A percentile compares a stretch with the other conserved stretches of the same genome.
These are phyloP conservation scores for Trametes cubensis DNA, from an alignment of 768 basidiomycete species.

Conservation along the genomic window DNA sequence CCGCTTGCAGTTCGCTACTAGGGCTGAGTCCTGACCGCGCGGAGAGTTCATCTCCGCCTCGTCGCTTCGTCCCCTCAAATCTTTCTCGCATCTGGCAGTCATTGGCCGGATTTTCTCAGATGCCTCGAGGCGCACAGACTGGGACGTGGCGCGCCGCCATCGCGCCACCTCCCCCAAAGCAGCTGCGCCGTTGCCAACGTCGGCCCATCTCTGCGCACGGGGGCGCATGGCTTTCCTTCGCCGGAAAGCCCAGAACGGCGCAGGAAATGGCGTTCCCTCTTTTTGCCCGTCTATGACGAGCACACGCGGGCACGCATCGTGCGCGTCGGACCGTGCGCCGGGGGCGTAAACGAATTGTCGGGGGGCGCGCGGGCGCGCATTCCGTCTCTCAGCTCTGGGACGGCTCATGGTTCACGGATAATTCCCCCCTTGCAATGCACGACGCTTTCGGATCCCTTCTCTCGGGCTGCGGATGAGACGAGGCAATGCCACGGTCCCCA, in stretches of 20 bases:
- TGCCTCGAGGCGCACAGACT: neutral
- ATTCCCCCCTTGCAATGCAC: neutral
- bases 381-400: too few relatives aligned
- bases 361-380: neutral
- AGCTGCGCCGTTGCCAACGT: conserved; percentile 2
- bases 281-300: neutral
- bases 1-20: too few relatives aligned
- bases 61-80: too few relatives aligned
- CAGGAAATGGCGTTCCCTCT: neutral
- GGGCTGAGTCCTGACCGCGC: too few relatives aligned
- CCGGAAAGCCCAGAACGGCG: too few relatives aligned
- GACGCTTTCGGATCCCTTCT: conserved; percentile 5
- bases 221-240: too few relatives aligned
- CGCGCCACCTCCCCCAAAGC: conserved; percentile 2
- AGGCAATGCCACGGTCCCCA: conserved; percentile 19
- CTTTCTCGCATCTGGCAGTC: too few relatives aligned
- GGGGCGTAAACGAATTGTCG: conserved; percentile 9
- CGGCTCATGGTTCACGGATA: neutral
- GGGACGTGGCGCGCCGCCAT: neutral
- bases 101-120: too few relatives aligned
- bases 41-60: conserved; percentile 1
- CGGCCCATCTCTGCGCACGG: neutral
- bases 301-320: neutral
- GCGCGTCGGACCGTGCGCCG: neutral
- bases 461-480: conserved; percentile 12